Evolutionary conservation across 2,329 filamentous ascomycete species (phyloP).

Genomic region (Ambrosiella xylebori): DNA sequence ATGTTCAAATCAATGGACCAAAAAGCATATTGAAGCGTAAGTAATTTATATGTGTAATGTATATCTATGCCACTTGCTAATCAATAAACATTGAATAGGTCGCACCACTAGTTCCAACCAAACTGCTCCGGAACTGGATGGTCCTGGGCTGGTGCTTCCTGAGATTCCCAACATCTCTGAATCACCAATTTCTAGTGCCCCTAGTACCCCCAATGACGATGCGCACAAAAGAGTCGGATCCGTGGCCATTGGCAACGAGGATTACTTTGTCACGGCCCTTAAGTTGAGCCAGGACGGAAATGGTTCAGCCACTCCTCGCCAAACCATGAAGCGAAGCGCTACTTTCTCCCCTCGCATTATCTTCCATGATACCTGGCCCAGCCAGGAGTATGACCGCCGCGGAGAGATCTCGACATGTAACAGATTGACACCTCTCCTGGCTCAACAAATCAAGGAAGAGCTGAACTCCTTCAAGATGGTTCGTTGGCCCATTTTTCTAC

Average conservation of each 20-base stretch:
- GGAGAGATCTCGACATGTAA: slow-evolving; percentile 97
- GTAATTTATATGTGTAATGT: slow-evolving; percentile 11
- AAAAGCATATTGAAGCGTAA: slow-evolving; percentile 91
- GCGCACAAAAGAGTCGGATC: slow-evolving; percentile 50
- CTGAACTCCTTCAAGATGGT: slow-evolving; percentile 99
- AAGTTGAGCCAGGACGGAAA: slow-evolving; percentile 65
- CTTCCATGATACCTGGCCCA: slow-evolving; percentile 93
- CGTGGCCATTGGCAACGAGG: slow-evolving; percentile 61
- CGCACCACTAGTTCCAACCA: slow-evolving; percentile 5
- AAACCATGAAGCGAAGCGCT: slow-evolving; percentile 41
- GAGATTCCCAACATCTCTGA: slow-evolving; percentile 49
- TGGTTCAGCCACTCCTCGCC: slow-evolving; percentile 60
- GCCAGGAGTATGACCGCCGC: slow-evolving; percentile 84
- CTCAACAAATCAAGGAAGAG: slow-evolving; percentile 98
- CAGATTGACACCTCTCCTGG: slow-evolving; percentile 85
- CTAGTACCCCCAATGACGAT: slow-evolving; percentile 75
- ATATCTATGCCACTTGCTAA: slow-evolving; percentile 11
- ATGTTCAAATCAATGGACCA: slow-evolving; percentile 24
- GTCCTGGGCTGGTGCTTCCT: slow-evolving; percentile 27
- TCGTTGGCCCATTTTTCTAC: slow-evolving; percentile 21
- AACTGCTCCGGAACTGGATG: slow-evolving; percentile 3
- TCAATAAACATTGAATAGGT: not conserved
- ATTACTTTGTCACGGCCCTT: slow-evolving; percentile 72
- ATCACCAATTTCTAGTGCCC: slow-evolving; percentile 69
- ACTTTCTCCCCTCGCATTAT: slow-evolving; percentile 85